Evolutionary conservation across 179 eudicot genomes (phyloP).

Genomic region (Dionaea muscipula): DNA sequence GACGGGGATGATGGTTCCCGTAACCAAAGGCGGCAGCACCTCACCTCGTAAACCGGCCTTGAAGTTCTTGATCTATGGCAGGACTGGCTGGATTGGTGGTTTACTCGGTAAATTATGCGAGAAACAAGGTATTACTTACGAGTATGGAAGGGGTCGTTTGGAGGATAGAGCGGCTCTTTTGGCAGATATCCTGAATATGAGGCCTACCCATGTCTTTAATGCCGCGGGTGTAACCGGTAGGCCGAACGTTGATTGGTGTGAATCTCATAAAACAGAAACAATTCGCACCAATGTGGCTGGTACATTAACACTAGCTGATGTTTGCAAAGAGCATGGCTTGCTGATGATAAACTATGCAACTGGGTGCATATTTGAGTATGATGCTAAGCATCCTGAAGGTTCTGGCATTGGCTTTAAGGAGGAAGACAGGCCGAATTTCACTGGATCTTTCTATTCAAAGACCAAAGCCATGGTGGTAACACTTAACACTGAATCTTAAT

Average conservation of each 20-base stretch:
- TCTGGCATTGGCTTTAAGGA: constrained; percentile 86
- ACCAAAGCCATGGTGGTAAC: constrained; percentile 67
- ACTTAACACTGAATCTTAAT: background rate
- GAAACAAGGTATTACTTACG: constrained; percentile 65
- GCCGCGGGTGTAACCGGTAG: constrained; percentile 93
- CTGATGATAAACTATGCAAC: constrained; percentile 76
- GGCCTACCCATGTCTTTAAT: constrained; percentile 84
- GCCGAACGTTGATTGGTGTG: constrained; percentile 96
- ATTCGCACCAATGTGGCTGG: constrained; percentile 81
- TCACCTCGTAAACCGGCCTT: constrained; percentile 31
- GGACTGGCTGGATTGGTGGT: constrained; percentile 90
- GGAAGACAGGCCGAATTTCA: constrained; percentile 79
- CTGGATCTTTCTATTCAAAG: constrained; percentile 80
- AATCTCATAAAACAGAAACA: constrained; percentile 72
- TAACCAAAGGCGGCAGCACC: constrained; percentile 22
- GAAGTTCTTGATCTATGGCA: constrained; percentile 77
- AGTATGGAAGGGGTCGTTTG: constrained; percentile 82
- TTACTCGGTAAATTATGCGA: constrained; percentile 70
- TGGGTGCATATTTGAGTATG: constrained; percentile 88
- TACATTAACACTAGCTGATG: constrained; percentile 71
- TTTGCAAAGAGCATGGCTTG: constrained; percentile 68
- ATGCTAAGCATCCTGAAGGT: constrained; percentile 57
- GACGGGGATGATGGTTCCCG: constrained; percentile 30
- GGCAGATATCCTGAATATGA: constrained; percentile 56
- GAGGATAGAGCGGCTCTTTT: constrained; percentile 51